Percentiles rank a stretch among this genome's conserved stretches.
These are phyloP conservation scores for Lyophyllum semitale DNA, from an alignment of 768 basidiomycete species.

Conservation along the genomic window DNA sequence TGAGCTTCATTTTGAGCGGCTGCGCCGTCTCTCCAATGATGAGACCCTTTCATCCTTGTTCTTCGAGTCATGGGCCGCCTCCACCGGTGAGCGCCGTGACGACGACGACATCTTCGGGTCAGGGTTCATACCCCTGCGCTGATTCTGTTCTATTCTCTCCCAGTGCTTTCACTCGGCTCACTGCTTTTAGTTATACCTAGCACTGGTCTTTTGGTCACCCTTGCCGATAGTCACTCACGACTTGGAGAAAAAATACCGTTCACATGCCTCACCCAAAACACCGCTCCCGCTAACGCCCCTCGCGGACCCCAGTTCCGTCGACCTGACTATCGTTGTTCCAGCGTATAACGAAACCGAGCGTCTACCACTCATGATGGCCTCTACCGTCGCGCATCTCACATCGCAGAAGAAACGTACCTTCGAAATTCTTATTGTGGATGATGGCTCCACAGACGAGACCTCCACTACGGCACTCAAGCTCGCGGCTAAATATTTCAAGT, in stretches of 20 bases:
- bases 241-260: conserved; percentile 73
- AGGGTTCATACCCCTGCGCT: conserved; percentile 42
- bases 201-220: conserved; percentile 77
- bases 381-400: conserved; percentile 67
- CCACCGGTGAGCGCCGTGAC: conserved; percentile 52
- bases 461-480: conserved; percentile 62
- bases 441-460: conserved; percentile 84
- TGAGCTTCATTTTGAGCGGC: neutral
- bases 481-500: conserved; percentile 53
- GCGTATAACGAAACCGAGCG: conserved; percentile 91
- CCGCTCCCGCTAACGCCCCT: conserved; percentile 58
- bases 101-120: conserved; percentile 65
- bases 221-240: conserved; percentile 58
- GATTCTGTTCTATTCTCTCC: conserved; percentile 23
- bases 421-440: conserved; percentile 89
- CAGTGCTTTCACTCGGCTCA: conserved; percentile 15
- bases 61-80: conserved; percentile 74
- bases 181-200: conserved; percentile 60
- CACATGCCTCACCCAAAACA: conserved; percentile 51
- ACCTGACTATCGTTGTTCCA: conserved; percentile 83
- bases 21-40: conserved; percentile 40
- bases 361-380: conserved; percentile 80
- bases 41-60: conserved; percentile 88
- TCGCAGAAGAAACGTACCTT: conserved; percentile 52
- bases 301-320: conserved; percentile 58